Evolutionary conservation across 805 yeast species (phyloP), one percentile per base, ranked within the genome.

Genomic region (Saturnispora quitensis): DNA sequence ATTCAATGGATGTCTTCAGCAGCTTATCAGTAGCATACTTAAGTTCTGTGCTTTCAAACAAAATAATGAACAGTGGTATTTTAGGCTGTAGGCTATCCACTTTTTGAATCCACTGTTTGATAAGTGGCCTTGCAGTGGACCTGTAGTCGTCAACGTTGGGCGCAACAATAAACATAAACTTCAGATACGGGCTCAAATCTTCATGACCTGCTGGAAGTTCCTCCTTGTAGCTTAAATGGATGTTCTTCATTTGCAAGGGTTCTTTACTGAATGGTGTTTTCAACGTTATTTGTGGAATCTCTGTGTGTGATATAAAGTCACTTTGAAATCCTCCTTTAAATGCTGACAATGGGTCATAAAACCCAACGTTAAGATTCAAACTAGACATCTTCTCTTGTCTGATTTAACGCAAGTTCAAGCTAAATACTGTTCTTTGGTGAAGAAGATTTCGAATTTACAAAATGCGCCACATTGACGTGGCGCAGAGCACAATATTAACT

Each of bases 51-150:
- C 60, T 55, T 3, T 75, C 73, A 59, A 75, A 78, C 47, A 77
- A 72, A 0, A 87, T 65, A 4, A 89, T 73, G 54, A 77, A 70
- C 83, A 62, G 58, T 10, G 60, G 56, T 8, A 89, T 81, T 47
- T 81, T 82, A 9, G 83, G 76, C 2, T 77, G 74, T 51, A 77
- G 48, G 62, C 68, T 52, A 53, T 70, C 58, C 56, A 71, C 58
- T 43, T 72, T 58, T 50, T 75, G 71, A 25, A 86, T 70, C 98
- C 99, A 93, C 57, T 85, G 93, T 46, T 74, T 76, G 22, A 90
- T 79, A 57, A 89, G 70, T 1, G 95, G 96, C 40, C 99, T 76
- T 0, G 86, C 89, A 60, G 84, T 86, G 0, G 84, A 66, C 54
- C 95, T 73, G 65, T 91, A 91, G 1, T 78, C 78, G 15, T 91